phyloP scores from a whole-genome alignment of 2,329 filamentous ascomycete genomes.

The Aspergillus luchuensis region DNA sequence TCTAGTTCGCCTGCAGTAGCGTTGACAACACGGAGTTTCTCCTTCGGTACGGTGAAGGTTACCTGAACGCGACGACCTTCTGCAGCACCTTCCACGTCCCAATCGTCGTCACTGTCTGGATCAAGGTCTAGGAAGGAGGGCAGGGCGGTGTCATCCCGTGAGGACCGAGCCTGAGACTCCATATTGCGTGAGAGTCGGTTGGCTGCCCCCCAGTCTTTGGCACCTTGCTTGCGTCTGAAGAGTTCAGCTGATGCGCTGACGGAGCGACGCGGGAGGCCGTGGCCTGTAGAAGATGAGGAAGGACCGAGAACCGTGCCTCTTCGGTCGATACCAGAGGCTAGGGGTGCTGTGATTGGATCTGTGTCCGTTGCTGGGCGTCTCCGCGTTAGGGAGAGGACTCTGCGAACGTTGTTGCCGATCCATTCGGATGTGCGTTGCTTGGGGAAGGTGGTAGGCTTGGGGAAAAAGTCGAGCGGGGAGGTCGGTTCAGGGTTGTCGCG shows the following conservation, averaged over 20 bases:
- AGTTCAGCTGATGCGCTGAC: constrained; percentile 51
- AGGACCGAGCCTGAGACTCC: constrained; percentile 16
- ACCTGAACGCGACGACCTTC: constrained; percentile 73
- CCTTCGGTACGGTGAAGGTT: constrained; percentile 92
- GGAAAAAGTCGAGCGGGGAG: constrained; percentile 31
- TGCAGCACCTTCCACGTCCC: constrained; percentile 75
- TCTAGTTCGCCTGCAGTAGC: constrained; percentile 52
- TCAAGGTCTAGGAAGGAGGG: constrained; percentile 28
- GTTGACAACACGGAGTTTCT: constrained; percentile 87
- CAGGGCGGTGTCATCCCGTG: constrained; percentile 31
- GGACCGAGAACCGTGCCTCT: constrained; percentile 26
- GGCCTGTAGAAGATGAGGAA: constrained; percentile 1
- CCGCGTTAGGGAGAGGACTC: constrained; percentile 58
- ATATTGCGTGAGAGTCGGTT: constrained; percentile 27
- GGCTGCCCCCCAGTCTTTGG: constrained; percentile 54
- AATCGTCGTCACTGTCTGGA: constrained; percentile 54
- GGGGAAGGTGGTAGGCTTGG: constrained; percentile 26
- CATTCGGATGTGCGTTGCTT: constrained; percentile 62
- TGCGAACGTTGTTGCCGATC: constrained; percentile 69
- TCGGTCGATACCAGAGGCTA: constrained; percentile 34
- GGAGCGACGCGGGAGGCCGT: constrained; percentile 45
- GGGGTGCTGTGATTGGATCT: constrained; percentile 20
- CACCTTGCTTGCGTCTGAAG: constrained; percentile 55
- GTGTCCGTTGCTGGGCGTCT: constrained; percentile 25
- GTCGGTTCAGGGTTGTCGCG: constrained; percentile 40